Evolutionary conservation across 73 alveolate genomes (phyloP).

Genomic region (Blepharisma stoltei): DNA sequence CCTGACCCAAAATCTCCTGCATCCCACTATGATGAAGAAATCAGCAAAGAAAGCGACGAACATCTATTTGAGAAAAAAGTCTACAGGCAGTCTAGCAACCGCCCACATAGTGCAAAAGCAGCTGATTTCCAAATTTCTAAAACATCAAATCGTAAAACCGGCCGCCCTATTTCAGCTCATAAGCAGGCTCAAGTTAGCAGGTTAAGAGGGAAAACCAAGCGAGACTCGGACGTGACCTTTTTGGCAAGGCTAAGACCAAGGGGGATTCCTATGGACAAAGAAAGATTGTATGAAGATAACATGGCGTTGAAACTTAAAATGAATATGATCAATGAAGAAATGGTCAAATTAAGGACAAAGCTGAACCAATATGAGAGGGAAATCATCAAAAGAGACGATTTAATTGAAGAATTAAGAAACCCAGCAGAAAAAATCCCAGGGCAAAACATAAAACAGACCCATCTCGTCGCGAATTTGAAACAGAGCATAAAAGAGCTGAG

Average conservation of each 20-base stretch:
- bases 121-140: neutral
- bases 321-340: constrained; percentile 38
- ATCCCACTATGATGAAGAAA: neutral
- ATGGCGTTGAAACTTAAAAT: constrained; percentile 38
- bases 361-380: constrained; percentile 31
- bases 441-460: neutral
- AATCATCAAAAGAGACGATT: constrained; percentile 17
- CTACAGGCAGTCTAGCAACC: neutral
- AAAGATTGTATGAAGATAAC: constrained; percentile 45
- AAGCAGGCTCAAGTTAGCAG: neutral
- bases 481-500: neutral
- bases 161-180: constrained; percentile 6
- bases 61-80: neutral
- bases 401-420: neutral
- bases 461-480: neutral
- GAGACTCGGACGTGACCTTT: neutral
- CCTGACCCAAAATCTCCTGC: constrained; percentile 19
- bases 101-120: constrained; percentile 16
- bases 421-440: no score
- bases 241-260: constrained; percentile 15
- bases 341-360: constrained; percentile 33
- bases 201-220: neutral
- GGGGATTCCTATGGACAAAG: constrained; percentile 25
- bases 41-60: neutral
- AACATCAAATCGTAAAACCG: neutral